Conservation (phyloP, 306 rosid genomes). For the Cicer bijugum region DNA sequence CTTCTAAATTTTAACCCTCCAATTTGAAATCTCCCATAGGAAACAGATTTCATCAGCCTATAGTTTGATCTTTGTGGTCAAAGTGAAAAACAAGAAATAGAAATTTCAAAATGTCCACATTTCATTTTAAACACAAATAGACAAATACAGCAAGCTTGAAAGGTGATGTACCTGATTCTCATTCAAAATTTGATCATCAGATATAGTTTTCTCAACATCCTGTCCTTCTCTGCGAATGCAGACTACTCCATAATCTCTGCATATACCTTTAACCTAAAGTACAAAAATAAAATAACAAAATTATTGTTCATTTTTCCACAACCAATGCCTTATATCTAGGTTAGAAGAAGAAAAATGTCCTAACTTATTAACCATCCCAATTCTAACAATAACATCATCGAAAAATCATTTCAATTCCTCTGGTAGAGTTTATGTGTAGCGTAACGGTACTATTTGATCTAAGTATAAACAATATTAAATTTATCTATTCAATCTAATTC, state of each 20-base stretch:
- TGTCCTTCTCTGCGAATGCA: conserved; percentile 54
- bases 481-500: conserved; percentile 10
- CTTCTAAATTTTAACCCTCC: background rate
- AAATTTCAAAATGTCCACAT: conserved; percentile 26
- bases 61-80: conserved; percentile 18
- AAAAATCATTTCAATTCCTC: conserved; percentile 22
- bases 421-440: background rate
- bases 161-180: conserved; percentile 41
- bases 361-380: conserved; percentile 13
- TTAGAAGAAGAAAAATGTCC: conserved; percentile 7
- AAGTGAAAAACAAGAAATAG: conserved; percentile 30
- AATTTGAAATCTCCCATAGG: conserved; percentile 28
- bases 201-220: conserved; percentile 45
- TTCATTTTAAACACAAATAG: background rate
- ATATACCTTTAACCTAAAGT: conserved; percentile 43
- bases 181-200: conserved; percentile 40
- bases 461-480: background rate
- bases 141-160: background rate
- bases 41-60: conserved; percentile 11
- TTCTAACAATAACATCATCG: conserved; percentile 18
- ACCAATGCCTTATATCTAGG: background rate
- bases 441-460: background rate
- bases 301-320: conserved; percentile 35
- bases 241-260: conserved; percentile 50
- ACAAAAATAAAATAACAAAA: conserved; percentile 3